Conservation (phyloP, 169 alveolate genomes). For the Ophryocystis elektroscirrha region DNA sequence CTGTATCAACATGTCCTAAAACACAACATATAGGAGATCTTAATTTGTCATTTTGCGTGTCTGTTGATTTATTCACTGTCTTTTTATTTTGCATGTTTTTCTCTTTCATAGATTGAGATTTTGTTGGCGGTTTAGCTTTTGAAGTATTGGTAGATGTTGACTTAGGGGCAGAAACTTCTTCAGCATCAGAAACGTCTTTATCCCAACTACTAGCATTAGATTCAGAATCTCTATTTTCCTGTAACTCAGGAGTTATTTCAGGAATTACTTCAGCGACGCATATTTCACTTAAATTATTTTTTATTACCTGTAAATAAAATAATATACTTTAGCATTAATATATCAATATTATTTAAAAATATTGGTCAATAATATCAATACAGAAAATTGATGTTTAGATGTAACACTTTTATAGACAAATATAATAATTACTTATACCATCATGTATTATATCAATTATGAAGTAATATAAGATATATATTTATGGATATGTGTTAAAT, state of each 20-base stretch:
- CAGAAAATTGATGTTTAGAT: neutral
- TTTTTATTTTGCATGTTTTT: conserved; percentile 8
- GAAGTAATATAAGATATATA: neutral
- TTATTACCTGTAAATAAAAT: too few relatives aligned
- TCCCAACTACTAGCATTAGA: neutral
- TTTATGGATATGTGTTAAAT: neutral
- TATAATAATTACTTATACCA: neutral
- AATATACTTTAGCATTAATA: conserved; percentile 2
- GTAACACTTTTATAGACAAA: neutral
- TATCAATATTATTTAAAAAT: neutral
- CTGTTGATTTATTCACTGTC: conserved; percentile 12
- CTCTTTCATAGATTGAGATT: neutral
- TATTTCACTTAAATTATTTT: too few relatives aligned
- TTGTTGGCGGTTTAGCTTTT: conserved; percentile 4
- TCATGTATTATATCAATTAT: neutral
- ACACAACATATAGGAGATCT: conserved; percentile 92
- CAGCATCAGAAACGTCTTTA: neutral
- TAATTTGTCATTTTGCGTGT: conserved; percentile 23
- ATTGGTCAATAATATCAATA: neutral
- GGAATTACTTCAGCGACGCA: too few relatives aligned
- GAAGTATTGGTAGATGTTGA: conserved; percentile 13
- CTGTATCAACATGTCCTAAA: conserved; percentile 99
- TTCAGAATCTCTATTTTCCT: too few relatives aligned
- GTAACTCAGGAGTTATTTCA: too few relatives aligned
- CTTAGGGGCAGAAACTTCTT: neutral